A percentile compares a stretch with the other conserved stretches of the same genome.
Evolutionary conservation across 2,329 filamentous ascomycete species (phyloP).

Genomic region (Penicillium sp.): DNA sequence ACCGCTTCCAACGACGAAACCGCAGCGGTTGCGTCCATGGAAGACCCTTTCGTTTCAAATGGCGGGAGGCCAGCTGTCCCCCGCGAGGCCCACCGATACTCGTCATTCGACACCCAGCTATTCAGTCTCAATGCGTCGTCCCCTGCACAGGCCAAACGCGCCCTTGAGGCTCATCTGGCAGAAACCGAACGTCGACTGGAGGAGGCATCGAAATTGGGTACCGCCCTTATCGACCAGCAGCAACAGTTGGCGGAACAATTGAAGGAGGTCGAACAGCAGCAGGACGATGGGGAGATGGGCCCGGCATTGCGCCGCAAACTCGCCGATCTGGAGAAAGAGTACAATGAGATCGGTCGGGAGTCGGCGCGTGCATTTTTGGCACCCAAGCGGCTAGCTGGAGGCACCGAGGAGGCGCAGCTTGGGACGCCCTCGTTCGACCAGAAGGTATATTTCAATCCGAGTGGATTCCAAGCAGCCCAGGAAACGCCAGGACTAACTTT

Average conservation of each 20-base stretch:
- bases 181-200: constrained; percentile 91
- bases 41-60: constrained; percentile 62
- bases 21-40: constrained; percentile 25
- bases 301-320: constrained; percentile 82
- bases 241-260: constrained; percentile 79
- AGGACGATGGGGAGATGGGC: constrained; percentile 75
- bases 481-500: constrained; percentile 10
- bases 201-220: constrained; percentile 86
- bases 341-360: constrained; percentile 89
- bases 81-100: constrained; percentile 66
- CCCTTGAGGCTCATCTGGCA: constrained; percentile 84
- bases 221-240: constrained; percentile 81
- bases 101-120: constrained; percentile 76
- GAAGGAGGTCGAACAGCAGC: constrained; percentile 77
- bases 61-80: constrained; percentile 46
- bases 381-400: constrained; percentile 75
- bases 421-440: constrained; percentile 49
- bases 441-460: constrained; percentile 41
- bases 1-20: constrained; percentile 16
- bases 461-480: not conserved
- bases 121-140: constrained; percentile 81
- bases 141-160: constrained; percentile 82
- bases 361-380: constrained; percentile 84
- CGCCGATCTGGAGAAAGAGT: constrained; percentile 86
- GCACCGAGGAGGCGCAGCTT: constrained; percentile 57